A percentile compares a stretch with the other conserved stretches of the same genome.
Conservation (phyloP, 1,284 basidiomycete genomes). For the Dichomitus squalens region DNA sequence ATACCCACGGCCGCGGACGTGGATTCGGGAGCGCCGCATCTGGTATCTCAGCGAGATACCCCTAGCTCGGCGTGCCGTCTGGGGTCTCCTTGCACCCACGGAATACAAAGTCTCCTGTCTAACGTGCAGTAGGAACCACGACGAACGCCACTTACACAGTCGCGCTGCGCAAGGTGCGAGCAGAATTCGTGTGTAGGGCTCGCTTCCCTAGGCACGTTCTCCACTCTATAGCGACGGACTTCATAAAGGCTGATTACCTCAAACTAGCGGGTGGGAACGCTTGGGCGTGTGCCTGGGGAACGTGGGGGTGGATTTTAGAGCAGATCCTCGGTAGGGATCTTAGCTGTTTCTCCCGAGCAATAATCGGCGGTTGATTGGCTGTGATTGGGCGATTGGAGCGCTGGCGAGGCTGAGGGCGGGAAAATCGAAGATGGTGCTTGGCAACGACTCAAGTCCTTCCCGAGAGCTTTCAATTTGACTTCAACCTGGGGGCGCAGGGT, state of each 20-base stretch:
- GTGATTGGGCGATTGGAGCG: background rate
- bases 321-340: background rate
- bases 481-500: too few relatives aligned
- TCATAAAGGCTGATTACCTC: background rate
- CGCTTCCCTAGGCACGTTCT: conserved; percentile 2
- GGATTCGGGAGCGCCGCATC: background rate
- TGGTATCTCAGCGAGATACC: background rate
- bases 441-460: too few relatives aligned
- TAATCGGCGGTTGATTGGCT: background rate
- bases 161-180: background rate
- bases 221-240: background rate
- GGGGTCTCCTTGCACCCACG: background rate
- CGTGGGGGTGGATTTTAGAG: background rate
- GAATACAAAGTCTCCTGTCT: background rate
- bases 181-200: background rate
- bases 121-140: background rate
- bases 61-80: background rate
- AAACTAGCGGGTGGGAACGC: background rate
- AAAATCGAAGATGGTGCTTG: background rate
- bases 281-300: background rate
- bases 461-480: too few relatives aligned
- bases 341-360: background rate
- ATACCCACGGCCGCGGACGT: background rate
- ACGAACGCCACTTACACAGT: background rate
- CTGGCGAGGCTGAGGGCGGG: background rate